A percentile compares a stretch with the other conserved stretches of the same genome.
Evolutionary conservation across 495 filamentous ascomycete genomes (phyloP).

Genomic region (Aspergillus steynii): DNA sequence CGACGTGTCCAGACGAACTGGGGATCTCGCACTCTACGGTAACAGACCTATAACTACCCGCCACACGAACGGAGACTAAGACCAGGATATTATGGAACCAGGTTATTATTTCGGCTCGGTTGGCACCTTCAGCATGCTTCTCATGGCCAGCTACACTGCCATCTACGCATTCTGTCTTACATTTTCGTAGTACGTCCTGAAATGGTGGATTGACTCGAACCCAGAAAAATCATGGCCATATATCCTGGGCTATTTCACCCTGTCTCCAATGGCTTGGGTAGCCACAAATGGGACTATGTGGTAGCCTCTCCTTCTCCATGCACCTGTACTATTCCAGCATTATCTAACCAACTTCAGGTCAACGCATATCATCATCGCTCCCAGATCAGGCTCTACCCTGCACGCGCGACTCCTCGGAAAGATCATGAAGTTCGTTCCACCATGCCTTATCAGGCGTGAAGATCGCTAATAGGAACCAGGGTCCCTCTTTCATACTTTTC

Average conservation of each 20-base stretch:
- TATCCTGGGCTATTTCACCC: slow-evolving; percentile 6
- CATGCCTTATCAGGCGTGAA: too few species aligned
- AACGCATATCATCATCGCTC: background rate
- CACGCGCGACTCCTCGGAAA: background rate
- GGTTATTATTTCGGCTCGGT: background rate
- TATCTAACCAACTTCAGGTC: background rate
- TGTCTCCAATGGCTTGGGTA: slow-evolving; percentile 15
- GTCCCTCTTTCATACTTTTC: slow-evolving; percentile 4
- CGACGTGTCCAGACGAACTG: slow-evolving; percentile 14
- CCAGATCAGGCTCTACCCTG: background rate
- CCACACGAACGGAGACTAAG: too few species aligned
- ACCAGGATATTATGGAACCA: too few species aligned
- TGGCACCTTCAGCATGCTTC: background rate
- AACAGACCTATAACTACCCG: background rate
- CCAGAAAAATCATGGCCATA: background rate
- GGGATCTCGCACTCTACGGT: slow-evolving; percentile 3
- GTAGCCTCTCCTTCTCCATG: background rate
- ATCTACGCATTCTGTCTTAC: slow-evolving; percentile 13
- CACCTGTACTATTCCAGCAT: background rate
- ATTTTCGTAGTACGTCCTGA: slow-evolving; percentile 13
- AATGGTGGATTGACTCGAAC: slow-evolving; percentile 14
- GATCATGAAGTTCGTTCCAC: too few species aligned
- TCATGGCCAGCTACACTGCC: slow-evolving; percentile 8
- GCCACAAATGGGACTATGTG: slow-evolving; percentile 1
- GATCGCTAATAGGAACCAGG: background rate